Base-by-base conservation (phyloP, 2,329 filamentous ascomycete genomes). In the Biscogniauxia mediterranea region DNA sequence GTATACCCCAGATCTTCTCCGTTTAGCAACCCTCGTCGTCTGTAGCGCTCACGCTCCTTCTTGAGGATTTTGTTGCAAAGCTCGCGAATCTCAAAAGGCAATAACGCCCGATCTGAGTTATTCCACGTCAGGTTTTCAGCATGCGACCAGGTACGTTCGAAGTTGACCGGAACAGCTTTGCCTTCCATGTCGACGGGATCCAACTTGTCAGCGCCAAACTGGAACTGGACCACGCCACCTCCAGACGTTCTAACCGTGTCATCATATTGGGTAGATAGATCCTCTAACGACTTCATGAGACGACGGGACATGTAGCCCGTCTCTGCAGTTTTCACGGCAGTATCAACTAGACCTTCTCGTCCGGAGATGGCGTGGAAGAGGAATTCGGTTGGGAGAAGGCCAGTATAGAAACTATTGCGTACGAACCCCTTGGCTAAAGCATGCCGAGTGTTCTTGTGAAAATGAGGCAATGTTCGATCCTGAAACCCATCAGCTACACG, bases 121-220 rank as follows among this genome's bases (percentile, higher is more conserved):
- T 89, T 83, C 84, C 91, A 95, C 0, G 93, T 97, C 5, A 88
- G 70, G 77, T 88, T 78, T 81, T 92, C 84, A 5, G 85, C 81
- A 72, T 98, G 94, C 19, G 87, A 92, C 82, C 92, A 98, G 0
- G 94, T 97, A 54, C 94, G 88, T 57, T 91, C 87, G 72, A 98
- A 97, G 71, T 97, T 86, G 56, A 99, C 95, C 4, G 95, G 95
- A 69, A 91, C 92, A 7, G 92, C 94, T 64, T 90, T 89, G 52
- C 93, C 95, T 76, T 99, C 95, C 94, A 99, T 99, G 73, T 98
- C 93, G 20, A 97, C 90, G 1, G 95, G 95, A 74, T 99, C 95
- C 32, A 99, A 82, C 65, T 94, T 93, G 72, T 99, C 95, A 32
- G 95, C 95, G 74, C 95, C 95, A 70, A 96, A 99, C 72, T 97